Conservation (phyloP, 768 basidiomycete species). For the Lentinula lateritia region DNA sequence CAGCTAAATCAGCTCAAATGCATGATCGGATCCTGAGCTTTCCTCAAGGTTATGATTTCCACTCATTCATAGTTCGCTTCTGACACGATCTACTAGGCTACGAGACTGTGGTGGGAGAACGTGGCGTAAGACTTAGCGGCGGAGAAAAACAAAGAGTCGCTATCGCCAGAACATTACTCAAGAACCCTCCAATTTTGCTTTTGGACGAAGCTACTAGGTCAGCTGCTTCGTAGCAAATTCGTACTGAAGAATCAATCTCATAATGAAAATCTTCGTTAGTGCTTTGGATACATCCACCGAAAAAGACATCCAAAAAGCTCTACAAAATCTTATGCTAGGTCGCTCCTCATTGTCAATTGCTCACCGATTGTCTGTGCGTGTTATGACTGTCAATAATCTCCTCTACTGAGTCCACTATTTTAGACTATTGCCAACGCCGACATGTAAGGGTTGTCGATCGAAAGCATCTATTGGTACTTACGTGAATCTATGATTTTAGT, state of each 20-base stretch:
- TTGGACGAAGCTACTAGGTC: constrained; percentile 74
- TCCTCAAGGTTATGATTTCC: constrained; percentile 50
- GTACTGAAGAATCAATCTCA: not conserved
- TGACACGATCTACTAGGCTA: constrained; percentile 37
- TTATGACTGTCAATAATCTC: constrained; percentile 10
- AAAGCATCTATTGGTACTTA: not conserved
- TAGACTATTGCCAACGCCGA: constrained; percentile 57
- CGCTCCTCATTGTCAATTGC: constrained; percentile 76
- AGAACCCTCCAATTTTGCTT: constrained; percentile 79
- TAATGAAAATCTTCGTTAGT: constrained; percentile 25
- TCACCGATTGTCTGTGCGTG: constrained; percentile 67
- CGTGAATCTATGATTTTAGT: constrained; percentile 28
- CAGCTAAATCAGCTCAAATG: constrained; percentile 80
- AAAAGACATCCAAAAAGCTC: constrained; percentile 81
- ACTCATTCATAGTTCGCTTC: not conserved
- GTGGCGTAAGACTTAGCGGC: constrained; percentile 78
- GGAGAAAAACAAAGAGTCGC: constrained; percentile 90
- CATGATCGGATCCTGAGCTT: constrained; percentile 81
- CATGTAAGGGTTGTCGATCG: constrained; percentile 34
- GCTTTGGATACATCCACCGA: constrained; percentile 90
- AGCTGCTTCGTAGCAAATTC: not conserved
- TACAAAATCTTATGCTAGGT: constrained; percentile 73
- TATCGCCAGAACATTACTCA: constrained; percentile 81
- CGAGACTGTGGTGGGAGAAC: constrained; percentile 84
- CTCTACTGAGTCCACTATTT: constrained; percentile 1